A percentile compares a stretch with the other conserved stretches of the same genome.
Conservation (phyloP, 1,284 basidiomycete species). For the Ustanciosporium gigantosporum region DNA sequence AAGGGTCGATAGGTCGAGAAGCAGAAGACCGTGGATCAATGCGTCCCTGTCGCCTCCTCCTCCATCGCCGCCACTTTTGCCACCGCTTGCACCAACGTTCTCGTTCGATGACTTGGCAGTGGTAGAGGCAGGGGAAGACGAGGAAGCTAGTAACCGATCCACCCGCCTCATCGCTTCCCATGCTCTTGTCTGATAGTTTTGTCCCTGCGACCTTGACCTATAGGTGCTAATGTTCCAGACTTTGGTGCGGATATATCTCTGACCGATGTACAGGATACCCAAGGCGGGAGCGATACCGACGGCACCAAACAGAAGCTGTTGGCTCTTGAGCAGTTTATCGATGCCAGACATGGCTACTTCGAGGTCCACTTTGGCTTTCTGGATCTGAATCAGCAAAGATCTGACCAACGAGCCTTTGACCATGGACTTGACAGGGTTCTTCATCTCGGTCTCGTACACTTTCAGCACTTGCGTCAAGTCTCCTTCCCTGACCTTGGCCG, state of each 20-base stretch:
- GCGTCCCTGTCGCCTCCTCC: slow-evolving; percentile 4
- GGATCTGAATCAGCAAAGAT: slow-evolving; percentile 86
- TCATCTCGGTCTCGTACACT: slow-evolving; percentile 90
- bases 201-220: slow-evolving; percentile 62
- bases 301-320: slow-evolving; percentile 95
- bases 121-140: slow-evolving; percentile 27
- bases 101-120: neutral
- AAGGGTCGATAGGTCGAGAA: slow-evolving; percentile 73
- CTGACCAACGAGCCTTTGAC: slow-evolving; percentile 80
- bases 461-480: slow-evolving; percentile 85
- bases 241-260: slow-evolving; percentile 66
- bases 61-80: neutral
- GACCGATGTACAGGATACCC: slow-evolving; percentile 71
- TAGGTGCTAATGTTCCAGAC: slow-evolving; percentile 65
- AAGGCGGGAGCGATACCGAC: slow-evolving; percentile 92
- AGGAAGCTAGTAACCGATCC: slow-evolving; percentile 57
- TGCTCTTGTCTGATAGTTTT: slow-evolving; percentile 60
- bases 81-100: neutral
- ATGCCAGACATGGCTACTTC: slow-evolving; percentile 82
- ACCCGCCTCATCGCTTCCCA: slow-evolving; percentile 63
- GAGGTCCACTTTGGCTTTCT: slow-evolving; percentile 96
- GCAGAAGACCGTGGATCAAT: slow-evolving; percentile 71
- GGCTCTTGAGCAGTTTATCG: slow-evolving; percentile 88
- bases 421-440: slow-evolving; percentile 77
- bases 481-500: slow-evolving; percentile 72